Base-by-base conservation (phyloP, 2,329 filamentous ascomycete genomes). In the Blumeria hordei region DNA sequence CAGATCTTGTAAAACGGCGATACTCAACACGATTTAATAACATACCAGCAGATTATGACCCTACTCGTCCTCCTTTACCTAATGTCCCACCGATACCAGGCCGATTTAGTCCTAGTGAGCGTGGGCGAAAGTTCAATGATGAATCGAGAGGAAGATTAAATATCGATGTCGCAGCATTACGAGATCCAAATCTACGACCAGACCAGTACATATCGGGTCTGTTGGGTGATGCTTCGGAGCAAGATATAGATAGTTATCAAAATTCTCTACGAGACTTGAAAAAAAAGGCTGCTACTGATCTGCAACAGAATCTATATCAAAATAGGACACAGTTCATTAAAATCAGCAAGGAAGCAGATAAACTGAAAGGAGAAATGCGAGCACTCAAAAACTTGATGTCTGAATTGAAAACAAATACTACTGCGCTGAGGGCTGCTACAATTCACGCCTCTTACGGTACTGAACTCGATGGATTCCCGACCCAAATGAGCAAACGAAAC, bases 241-340 rank as follows among this genome's bases (percentile, higher is more conserved):
- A 66, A 57, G 62, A 64, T 56, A 64, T 67, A 54, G 60, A 65
- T 54, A 62, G 63, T 7, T 66, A 64, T 52, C 62, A 63, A 55
- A 58, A 59, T 53, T 59, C 58, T 34, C 49, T 67, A 36, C 58
- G 58, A 54, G 63, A 62, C 44, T 56, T 67, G 52, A 59, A 60
- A 14, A 64, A 62, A 57, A 58, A 63, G 41, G 62, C 64, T n/a
- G 67, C 65, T 3, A 63, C 61, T 52, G 88, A 96, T 62, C 73
- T 98, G 21, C 90, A 96, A 68, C 86, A 93, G 65, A 96, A 88
- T 68, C 84, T 98, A 53, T 90, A 94, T 69, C 88, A 95, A 67
- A 98, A 98, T 68, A 81, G 92, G 52, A 94, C 87, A 0, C 92
- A 96, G 64, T 98, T 98, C 65, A 96, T 98, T 73, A 94, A 94